A percentile compares a stretch with the other conserved stretches of the same genome.
Conservation (phyloP, 2,329 filamentous ascomycete species). For the Pyrenophora tritici-repentis region DNA sequence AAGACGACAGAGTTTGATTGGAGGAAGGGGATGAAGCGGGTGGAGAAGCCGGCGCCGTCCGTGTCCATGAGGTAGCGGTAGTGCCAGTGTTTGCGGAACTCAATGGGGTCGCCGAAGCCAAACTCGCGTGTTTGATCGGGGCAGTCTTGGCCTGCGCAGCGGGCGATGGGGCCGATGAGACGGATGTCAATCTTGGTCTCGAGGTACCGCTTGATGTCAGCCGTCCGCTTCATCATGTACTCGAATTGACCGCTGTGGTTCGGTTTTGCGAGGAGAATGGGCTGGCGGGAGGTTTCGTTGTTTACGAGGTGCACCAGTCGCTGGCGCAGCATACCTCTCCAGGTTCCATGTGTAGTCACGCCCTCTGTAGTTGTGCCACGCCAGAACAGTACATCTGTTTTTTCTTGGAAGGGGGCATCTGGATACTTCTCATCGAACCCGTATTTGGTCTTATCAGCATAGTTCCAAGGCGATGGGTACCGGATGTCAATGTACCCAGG, state of each 20-base stretch:
- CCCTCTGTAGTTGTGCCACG: conserved; percentile 67
- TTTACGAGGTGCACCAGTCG: conserved; percentile 69
- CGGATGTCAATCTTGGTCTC: conserved; percentile 59
- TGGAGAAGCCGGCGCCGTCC: conserved; percentile 70
- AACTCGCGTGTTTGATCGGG: conserved; percentile 59
- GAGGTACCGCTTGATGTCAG: conserved; percentile 60
- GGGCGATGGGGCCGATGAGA: conserved; percentile 63
- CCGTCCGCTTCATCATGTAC: conserved; percentile 61
- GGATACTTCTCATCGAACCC: conserved; percentile 57
- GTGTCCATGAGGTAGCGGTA: conserved; percentile 74
- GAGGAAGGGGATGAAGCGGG: conserved; percentile 68
- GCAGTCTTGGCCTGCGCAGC: conserved; percentile 61
- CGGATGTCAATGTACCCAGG: conserved; percentile 76
- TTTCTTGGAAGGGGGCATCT: conserved; percentile 63
- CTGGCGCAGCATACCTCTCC: conserved; percentile 70
- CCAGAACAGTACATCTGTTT: conserved; percentile 73
- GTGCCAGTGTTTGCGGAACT: conserved; percentile 64
- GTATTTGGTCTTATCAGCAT: conserved; percentile 62
- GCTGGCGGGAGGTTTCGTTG: conserved; percentile 39
- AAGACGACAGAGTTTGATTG: conserved; percentile 71
- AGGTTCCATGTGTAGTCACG: conserved; percentile 58
- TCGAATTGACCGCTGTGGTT: conserved; percentile 57
- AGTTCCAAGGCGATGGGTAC: conserved; percentile 69
- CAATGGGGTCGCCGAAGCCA: conserved; percentile 50
- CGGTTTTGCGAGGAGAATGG: conserved; percentile 49